Evolutionary conservation across 176 grass and related monocot species (phyloP).

Genomic region (Miscanthus lutarioriparius): DNA sequence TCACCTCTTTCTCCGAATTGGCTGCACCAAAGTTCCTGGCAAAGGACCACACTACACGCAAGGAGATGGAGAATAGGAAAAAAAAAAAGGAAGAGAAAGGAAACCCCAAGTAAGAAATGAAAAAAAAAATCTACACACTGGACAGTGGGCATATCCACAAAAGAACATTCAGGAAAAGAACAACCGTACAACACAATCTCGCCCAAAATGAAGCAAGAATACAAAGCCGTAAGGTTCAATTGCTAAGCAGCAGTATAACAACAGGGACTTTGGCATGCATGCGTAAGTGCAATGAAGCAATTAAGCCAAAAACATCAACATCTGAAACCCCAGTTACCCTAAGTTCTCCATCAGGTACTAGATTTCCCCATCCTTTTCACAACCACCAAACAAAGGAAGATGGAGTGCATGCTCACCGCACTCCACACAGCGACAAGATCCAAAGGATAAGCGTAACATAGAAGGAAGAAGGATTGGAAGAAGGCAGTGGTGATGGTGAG

Average conservation of each 20-base stretch:
- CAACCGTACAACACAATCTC: background rate
- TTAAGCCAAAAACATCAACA: constrained; percentile 48
- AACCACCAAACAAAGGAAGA: constrained; percentile 40
- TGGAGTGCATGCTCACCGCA: background rate
- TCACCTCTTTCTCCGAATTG: constrained; percentile 1
- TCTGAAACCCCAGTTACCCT: constrained; percentile 13
- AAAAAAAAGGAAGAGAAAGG: background rate
- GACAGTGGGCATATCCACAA: background rate
- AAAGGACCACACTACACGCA: background rate
- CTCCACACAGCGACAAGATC: constrained; percentile 14
- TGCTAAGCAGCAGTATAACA: background rate
- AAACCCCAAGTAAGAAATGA: background rate
- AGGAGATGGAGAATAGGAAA: background rate
- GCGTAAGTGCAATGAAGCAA: constrained; percentile 23
- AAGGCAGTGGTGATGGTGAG: background rate
- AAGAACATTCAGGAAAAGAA: background rate
- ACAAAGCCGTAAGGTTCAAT: background rate
- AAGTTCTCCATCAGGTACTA: background rate
- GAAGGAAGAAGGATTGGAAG: constrained; percentile 32
- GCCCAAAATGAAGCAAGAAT: background rate
- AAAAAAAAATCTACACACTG: background rate
- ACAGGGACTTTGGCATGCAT: background rate
- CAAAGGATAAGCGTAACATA: constrained; percentile 2
- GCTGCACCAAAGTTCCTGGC: background rate
- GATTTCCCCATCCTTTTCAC: constrained; percentile 57